These are phyloP conservation scores for Amanita exitialis DNA, from an alignment of 768 basidiomycete species.

Conservation along the genomic window DNA sequence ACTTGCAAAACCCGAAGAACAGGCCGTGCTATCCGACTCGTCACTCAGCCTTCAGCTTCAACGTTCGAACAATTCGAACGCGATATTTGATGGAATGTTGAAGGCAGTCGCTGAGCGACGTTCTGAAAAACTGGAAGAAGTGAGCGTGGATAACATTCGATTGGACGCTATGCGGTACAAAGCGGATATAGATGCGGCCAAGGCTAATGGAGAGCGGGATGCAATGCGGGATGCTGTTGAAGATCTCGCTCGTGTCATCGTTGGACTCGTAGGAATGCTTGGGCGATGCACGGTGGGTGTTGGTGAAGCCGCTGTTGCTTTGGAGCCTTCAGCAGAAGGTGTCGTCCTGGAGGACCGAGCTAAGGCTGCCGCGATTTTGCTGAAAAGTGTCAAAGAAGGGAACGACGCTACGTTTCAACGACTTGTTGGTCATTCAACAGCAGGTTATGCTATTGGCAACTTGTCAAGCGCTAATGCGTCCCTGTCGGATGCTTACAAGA, in stretches of 20 bases:
- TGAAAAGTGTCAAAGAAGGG: conserved; percentile 47
- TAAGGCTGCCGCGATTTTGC: conserved; percentile 29
- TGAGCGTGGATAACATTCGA: conserved; percentile 58
- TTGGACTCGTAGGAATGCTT: conserved; percentile 71
- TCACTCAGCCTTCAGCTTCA: conserved; percentile 46
- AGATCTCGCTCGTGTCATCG: conserved; percentile 56
- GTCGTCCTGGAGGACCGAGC: conserved; percentile 25
- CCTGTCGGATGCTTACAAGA: conserved; percentile 36
- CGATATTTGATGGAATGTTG: conserved; percentile 81
- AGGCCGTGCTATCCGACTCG: conserved; percentile 49
- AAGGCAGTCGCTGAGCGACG: conserved; percentile 75
- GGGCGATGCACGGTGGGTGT: conserved; percentile 70
- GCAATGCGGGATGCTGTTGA: conserved; percentile 51
- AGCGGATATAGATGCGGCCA: conserved; percentile 61
- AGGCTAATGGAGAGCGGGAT: conserved; percentile 56
- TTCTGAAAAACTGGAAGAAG: conserved; percentile 70
- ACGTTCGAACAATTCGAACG: conserved; percentile 62
- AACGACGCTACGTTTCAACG: conserved; percentile 64
- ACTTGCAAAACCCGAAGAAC: conserved; percentile 64
- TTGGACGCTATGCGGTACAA: conserved; percentile 55
- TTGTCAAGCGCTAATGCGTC: conserved; percentile 21
- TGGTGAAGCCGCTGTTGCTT: conserved; percentile 39
- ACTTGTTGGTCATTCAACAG: conserved; percentile 59
- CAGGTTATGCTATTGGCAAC: conserved; percentile 38
- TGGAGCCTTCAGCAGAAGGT: conserved; percentile 24